These are phyloP conservation scores for Codiaeum variegatum DNA, from an alignment of 441 rosid genomes.

Conservation along the genomic window DNA sequence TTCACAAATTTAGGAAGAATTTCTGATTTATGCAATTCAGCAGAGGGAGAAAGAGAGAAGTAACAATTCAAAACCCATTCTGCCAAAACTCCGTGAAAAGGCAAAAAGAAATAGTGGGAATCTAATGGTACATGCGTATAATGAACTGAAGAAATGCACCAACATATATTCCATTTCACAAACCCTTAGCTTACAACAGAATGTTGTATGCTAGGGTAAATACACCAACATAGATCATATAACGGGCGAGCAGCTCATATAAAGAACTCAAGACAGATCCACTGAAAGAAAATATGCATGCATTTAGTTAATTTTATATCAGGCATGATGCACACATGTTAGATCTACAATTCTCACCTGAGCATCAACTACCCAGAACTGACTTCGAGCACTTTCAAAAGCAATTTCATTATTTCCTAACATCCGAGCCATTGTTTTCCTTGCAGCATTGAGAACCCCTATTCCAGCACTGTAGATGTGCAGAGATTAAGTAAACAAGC, in stretches of 20 bases:
- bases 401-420: slow-evolving; percentile 82
- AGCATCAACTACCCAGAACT: slow-evolving; percentile 99
- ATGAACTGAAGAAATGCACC: neutral
- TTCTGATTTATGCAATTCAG: neutral
- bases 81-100: neutral
- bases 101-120: neutral
- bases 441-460: slow-evolving; percentile 96
- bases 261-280: neutral
- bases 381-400: slow-evolving; percentile 89
- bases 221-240: neutral
- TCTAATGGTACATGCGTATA: neutral
- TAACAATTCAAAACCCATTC: too few relatives aligned
- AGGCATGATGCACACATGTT: slow-evolving; percentile 1
- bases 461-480: slow-evolving; percentile 80
- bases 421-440: slow-evolving; percentile 99
- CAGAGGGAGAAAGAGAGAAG: neutral
- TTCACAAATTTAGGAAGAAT: neutral
- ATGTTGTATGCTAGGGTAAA: neutral
- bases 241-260: neutral
- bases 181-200: neutral
- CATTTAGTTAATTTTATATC: neutral
- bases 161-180: neutral
- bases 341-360: slow-evolving; percentile 43
- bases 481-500: slow-evolving; percentile 25
- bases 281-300: neutral